Evolutionary conservation across 306 rosid genomes (phyloP).

Genomic region (Cucumis hystrix): DNA sequence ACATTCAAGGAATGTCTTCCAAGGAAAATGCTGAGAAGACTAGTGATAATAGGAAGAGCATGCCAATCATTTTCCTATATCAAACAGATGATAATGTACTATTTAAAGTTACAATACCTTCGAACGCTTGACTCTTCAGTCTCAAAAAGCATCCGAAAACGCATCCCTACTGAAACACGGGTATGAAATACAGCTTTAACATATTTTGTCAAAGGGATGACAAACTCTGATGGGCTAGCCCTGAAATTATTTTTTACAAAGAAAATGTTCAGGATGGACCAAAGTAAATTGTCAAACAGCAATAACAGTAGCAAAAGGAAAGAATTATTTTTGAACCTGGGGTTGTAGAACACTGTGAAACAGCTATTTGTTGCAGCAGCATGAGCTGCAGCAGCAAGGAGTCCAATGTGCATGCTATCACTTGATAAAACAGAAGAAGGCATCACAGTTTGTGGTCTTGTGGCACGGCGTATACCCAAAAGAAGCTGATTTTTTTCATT

Average conservation of each 20-base stretch:
- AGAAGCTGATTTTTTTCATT: slow-evolving; percentile 84
- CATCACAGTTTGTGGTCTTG: slow-evolving; percentile 67
- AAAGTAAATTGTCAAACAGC: neutral
- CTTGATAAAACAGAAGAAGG: slow-evolving; percentile 79
- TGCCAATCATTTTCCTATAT: neutral
- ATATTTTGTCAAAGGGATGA: slow-evolving; percentile 68
- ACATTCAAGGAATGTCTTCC: neutral
- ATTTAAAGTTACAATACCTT: slow-evolving; percentile 26
- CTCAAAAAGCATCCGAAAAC: slow-evolving; percentile 84
- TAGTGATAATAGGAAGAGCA: neutral
- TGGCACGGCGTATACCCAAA: slow-evolving; percentile 76
- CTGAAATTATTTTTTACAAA: slow-evolving; percentile 24
- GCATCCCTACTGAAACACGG: slow-evolving; percentile 88
- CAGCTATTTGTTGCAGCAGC: slow-evolving; percentile 84
- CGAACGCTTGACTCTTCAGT: slow-evolving; percentile 89
- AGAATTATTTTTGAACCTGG: slow-evolving; percentile 39
- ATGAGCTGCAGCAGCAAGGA: slow-evolving; percentile 94
- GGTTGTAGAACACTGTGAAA: slow-evolving; percentile 78
- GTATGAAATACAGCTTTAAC: slow-evolving; percentile 82
- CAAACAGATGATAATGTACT: neutral
- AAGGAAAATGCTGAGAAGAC: neutral
- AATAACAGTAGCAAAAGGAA: neutral
- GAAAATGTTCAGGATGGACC: slow-evolving; percentile 13
- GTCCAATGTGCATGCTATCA: slow-evolving; percentile 92
- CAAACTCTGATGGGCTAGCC: slow-evolving; percentile 91